phyloP scores from a whole-genome alignment of 2,329 filamentous ascomycete genomes.

The Atkinsonella hypoxylon region DNA sequence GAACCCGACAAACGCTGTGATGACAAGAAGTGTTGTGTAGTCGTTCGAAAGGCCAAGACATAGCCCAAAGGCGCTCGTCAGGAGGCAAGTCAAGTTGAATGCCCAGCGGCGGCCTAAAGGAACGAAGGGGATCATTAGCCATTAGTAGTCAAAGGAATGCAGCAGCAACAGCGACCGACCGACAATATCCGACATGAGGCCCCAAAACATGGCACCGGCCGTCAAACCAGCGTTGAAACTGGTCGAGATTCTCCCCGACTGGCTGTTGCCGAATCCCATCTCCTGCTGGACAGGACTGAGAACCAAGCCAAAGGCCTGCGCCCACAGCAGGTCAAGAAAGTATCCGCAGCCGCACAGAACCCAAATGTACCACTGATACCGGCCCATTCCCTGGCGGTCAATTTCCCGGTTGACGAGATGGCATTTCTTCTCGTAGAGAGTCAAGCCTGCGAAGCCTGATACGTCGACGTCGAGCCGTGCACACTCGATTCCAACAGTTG shows the following conservation, averaged over 20 bases:
- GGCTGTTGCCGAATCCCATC: conserved; percentile 32
- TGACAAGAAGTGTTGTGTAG: conserved; percentile 37
- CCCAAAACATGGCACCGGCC: conserved; percentile 41
- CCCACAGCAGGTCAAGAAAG: conserved; percentile 44
- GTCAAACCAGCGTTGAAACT: conserved; percentile 36
- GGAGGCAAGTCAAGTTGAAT: conserved; percentile 46
- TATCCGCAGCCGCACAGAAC: conserved; percentile 41
- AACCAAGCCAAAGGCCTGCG: conserved; percentile 44
- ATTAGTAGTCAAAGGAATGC: neutral
- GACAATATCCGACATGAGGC: conserved; percentile 39
- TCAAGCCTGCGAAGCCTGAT: conserved; percentile 14
- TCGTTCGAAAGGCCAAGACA: conserved; percentile 35
- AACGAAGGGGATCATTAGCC: neutral
- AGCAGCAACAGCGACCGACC: conserved; percentile 12
- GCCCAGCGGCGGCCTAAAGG: conserved; percentile 34
- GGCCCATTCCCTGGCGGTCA: conserved; percentile 38
- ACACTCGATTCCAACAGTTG: neutral
- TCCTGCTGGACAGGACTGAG: conserved; percentile 43
- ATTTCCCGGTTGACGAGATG: conserved; percentile 31
- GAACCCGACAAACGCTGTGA: conserved; percentile 42
- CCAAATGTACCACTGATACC: conserved; percentile 42
- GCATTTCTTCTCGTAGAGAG: conserved; percentile 23
- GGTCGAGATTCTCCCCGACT: conserved; percentile 36
- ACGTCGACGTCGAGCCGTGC: neutral
- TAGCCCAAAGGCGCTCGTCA: conserved; percentile 40